These are phyloP conservation scores for Aureobasidium pullulans DNA, from an alignment of 2,329 filamentous ascomycete genomes.

Conservation along the genomic window DNA sequence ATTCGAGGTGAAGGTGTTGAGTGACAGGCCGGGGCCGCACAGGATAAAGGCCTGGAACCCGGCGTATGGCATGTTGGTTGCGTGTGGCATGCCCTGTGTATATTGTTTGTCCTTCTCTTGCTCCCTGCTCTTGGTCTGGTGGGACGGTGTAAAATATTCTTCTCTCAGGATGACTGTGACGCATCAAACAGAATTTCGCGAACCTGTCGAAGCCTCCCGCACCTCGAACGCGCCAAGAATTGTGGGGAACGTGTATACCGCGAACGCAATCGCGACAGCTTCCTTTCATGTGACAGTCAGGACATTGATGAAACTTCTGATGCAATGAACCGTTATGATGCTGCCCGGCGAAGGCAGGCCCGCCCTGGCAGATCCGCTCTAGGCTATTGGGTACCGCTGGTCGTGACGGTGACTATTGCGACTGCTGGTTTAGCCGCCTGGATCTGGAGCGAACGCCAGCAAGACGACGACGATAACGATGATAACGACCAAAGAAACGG, in stretches of 20 bases:
- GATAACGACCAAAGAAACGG: constrained; percentile 51
- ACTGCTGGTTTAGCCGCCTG: constrained; percentile 81
- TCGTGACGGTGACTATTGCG: constrained; percentile 78
- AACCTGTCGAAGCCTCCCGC: background rate
- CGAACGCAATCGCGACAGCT: background rate
- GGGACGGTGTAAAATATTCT: background rate
- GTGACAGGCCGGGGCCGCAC: constrained; percentile 73
- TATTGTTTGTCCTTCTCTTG: background rate
- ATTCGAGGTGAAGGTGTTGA: constrained; percentile 74
- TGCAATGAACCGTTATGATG: constrained; percentile 13
- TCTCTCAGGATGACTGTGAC: background rate
- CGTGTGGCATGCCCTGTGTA: constrained; percentile 60
- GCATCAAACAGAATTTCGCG: constrained; percentile 9
- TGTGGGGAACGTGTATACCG: background rate
- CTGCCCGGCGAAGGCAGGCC: constrained; percentile 42
- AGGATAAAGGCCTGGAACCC: constrained; percentile 78
- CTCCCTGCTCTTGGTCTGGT: background rate
- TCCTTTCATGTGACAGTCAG: background rate
- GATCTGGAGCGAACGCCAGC: constrained; percentile 84
- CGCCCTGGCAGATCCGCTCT: constrained; percentile 52
- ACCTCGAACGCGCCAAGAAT: background rate
- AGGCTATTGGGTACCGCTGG: constrained; percentile 84
- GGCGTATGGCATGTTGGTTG: constrained; percentile 59
- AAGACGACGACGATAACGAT: constrained; percentile 61
- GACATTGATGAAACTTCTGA: background rate